Evolutionary conservation across 805 yeast species (phyloP).

Genomic region (Sugiyamaella floridensis): DNA sequence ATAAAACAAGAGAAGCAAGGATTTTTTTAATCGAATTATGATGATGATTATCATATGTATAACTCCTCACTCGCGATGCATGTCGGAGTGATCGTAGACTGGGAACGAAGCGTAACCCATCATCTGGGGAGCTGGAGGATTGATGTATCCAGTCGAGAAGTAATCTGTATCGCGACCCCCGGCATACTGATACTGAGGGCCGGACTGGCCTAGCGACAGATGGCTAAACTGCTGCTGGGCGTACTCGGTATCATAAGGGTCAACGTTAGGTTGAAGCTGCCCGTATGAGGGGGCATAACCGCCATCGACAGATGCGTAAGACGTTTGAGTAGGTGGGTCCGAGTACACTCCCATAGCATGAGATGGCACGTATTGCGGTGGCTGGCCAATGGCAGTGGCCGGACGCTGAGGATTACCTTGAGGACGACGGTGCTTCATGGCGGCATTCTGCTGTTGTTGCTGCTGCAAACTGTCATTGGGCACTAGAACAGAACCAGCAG

Average conservation of each 20-base stretch:
- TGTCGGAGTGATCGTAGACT: neutral
- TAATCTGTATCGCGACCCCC: neutral
- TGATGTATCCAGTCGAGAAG: neutral
- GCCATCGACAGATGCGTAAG: neutral
- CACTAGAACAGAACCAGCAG: neutral
- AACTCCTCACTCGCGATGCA: neutral
- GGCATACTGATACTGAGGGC: constrained; percentile 1
- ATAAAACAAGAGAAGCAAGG: too few species aligned
- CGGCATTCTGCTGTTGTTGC: neutral
- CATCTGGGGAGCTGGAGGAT: neutral
- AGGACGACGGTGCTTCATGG: neutral
- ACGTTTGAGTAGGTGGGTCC: neutral
- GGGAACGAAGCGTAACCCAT: constrained; percentile 10
- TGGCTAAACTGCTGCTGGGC: constrained; percentile 14
- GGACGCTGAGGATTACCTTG: neutral
- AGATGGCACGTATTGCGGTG: neutral
- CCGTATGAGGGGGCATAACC: neutral
- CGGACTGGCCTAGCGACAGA: constrained; percentile 1
- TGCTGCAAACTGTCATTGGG: neutral
- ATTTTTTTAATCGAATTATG: too few species aligned
- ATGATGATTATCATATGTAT: neutral
- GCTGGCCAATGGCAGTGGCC: neutral
- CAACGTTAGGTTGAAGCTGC: neutral
- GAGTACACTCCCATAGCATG: neutral
- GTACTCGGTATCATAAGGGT: constrained; percentile 2